A percentile compares a stretch with the other conserved stretches of the same genome.
These are phyloP conservation scores for Claviceps fusiformis DNA, from an alignment of 2,329 filamentous ascomycete genomes.

Conservation along the genomic window DNA sequence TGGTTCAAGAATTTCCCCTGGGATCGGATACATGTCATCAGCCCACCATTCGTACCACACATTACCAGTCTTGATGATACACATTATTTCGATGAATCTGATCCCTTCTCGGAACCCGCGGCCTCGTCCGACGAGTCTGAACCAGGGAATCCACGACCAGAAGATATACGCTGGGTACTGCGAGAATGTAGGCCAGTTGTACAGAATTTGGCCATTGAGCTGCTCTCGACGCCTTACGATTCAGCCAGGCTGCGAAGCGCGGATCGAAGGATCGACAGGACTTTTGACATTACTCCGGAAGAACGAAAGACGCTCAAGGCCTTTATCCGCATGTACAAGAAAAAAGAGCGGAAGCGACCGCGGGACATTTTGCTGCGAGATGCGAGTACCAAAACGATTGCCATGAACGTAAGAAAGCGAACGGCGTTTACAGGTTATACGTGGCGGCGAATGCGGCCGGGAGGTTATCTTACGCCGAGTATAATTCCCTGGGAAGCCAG, in stretches of 20 bases:
- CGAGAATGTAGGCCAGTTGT: slow-evolving; percentile 25
- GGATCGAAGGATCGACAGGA: slow-evolving; percentile 32
- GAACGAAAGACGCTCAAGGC: slow-evolving; percentile 32
- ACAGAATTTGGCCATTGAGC: slow-evolving; percentile 29
- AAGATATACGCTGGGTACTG: slow-evolving; percentile 21
- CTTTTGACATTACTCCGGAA: slow-evolving; percentile 18
- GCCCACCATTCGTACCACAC: slow-evolving; percentile 68
- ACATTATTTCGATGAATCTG: slow-evolving; percentile 80
- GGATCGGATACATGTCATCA: slow-evolving; percentile 56
- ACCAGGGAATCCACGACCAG: slow-evolving; percentile 14
- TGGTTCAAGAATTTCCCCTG: slow-evolving; percentile 76
- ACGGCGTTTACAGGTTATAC: slow-evolving; percentile 84
- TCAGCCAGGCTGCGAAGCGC: slow-evolving; percentile 32
- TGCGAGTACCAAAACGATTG: slow-evolving; percentile 45
- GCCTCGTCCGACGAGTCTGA: slow-evolving; percentile 27
- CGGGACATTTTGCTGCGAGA: slow-evolving; percentile 80
- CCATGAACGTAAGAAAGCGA: slow-evolving; percentile 68
- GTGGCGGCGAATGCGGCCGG: slow-evolving; percentile 45
- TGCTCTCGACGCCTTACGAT: slow-evolving; percentile 35
- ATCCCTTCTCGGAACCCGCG: slow-evolving; percentile 52
- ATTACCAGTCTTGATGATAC: slow-evolving; percentile 59
- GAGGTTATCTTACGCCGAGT: slow-evolving; percentile 15
- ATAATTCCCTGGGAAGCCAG: neutral
- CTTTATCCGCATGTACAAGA: slow-evolving; percentile 38
- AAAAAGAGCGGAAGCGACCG: slow-evolving; percentile 61